Evolutionary conservation across 140 eudicot genomes (phyloP).

Genomic region (Bidens hawaiensis): DNA sequence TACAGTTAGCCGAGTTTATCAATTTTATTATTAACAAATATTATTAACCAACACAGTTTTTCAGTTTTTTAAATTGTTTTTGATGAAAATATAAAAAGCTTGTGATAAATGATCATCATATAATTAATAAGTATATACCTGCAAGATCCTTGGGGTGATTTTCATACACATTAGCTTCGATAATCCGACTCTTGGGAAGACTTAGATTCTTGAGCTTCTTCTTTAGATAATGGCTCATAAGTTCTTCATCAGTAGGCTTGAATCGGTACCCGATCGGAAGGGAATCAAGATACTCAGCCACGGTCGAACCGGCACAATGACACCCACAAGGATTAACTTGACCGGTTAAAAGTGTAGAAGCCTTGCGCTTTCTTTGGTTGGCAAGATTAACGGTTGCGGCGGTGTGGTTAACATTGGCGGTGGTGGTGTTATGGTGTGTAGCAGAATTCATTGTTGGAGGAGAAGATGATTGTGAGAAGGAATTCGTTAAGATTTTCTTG

Average conservation of each 20-base stretch:
- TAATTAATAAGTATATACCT: not conserved
- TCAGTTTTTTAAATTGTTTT: too few relatives aligned
- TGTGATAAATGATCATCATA: not conserved
- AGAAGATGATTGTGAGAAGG: too few relatives aligned
- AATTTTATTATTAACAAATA: too few relatives aligned
- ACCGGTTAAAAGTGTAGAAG: not conserved
- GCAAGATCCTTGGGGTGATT: constrained; percentile 12
- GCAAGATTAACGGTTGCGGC: too few relatives aligned
- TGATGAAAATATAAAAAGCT: not conserved
- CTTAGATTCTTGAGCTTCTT: constrained; percentile 2
- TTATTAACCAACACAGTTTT: too few relatives aligned
- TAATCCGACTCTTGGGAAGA: constrained; percentile 15
- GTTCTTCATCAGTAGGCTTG: constrained; percentile 13
- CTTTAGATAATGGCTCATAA: not conserved
- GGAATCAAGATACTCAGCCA: constrained; percentile 14
- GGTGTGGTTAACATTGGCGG: too few relatives aligned
- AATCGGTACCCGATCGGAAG: constrained; percentile 20
- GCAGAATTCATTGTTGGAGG: not conserved
- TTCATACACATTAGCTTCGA: constrained; percentile 1
- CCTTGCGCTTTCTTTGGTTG: not conserved
- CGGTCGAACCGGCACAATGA: not conserved
- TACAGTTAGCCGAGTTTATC: too few relatives aligned
- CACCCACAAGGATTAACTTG: not conserved
- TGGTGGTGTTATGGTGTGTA: too few relatives aligned
- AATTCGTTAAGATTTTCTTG: not conserved